A percentile compares a stretch with the other conserved stretches of the same genome.
These are phyloP conservation scores for Trematosphaeria pertusa DNA, from an alignment of 2,329 filamentous ascomycete species.

Conservation along the genomic window DNA sequence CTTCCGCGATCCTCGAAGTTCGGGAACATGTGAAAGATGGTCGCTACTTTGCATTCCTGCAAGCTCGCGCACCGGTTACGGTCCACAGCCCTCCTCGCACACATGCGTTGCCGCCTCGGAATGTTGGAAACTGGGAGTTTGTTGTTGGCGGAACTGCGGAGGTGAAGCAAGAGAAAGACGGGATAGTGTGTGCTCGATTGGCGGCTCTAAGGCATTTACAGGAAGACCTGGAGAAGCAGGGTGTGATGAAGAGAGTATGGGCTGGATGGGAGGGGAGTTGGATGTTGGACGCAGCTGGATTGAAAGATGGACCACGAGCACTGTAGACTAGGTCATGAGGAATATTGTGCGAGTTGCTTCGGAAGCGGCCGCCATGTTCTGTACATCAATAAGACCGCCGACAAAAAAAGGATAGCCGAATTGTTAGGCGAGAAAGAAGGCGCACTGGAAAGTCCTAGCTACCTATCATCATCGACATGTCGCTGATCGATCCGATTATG, in stretches of 20 bases:
- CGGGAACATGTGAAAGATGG: constrained; percentile 14
- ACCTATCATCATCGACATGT: too few species aligned
- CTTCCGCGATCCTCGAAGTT: constrained; percentile 14
- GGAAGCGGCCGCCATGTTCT: too few species aligned
- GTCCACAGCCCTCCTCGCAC: background rate
- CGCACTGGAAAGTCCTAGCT: too few species aligned
- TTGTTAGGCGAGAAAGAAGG: too few species aligned
- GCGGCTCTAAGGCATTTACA: constrained; percentile 17
- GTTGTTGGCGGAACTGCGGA: constrained; percentile 12
- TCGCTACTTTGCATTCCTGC: constrained; percentile 16
- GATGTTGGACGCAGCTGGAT: constrained; percentile 2
- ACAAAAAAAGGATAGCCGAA: too few species aligned
- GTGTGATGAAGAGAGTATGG: constrained; percentile 13
- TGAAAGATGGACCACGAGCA: too few species aligned
- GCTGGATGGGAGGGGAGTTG: constrained; percentile 10
- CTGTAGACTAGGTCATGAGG: too few species aligned
- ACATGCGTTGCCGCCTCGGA: constrained; percentile 3
- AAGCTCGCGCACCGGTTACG: constrained; percentile 13
- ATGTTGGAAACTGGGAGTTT: constrained; percentile 15
- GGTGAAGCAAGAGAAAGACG: constrained; percentile 4
- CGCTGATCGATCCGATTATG: too few species aligned
- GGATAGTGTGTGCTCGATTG: constrained; percentile 11
- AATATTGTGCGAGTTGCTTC: too few species aligned
- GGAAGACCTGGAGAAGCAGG: constrained; percentile 14
- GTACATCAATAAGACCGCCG: too few species aligned